Percentiles rank a stretch among this genome's conserved stretches.
Evolutionary conservation across 768 basidiomycete genomes (phyloP).

Genomic region (Infundibulicybe gibba): DNA sequence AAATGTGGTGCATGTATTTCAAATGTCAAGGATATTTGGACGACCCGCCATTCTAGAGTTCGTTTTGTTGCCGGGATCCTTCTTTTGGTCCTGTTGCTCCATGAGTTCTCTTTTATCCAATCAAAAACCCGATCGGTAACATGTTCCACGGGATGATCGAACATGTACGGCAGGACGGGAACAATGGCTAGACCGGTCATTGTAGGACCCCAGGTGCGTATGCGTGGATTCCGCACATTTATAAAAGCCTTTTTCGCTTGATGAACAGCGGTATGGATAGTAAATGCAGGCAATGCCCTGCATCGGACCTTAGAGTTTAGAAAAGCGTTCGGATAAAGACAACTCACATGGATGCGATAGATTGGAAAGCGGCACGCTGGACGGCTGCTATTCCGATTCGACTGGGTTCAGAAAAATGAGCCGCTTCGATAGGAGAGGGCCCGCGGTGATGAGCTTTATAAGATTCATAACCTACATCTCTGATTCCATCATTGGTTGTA

Average conservation of each 20-base stretch:
- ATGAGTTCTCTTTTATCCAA: slow-evolving; percentile 61
- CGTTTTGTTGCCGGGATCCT: slow-evolving; percentile 4
- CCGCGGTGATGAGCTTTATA: slow-evolving; percentile 73
- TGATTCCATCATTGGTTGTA: slow-evolving; percentile 7
- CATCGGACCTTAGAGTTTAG: slow-evolving; percentile 5
- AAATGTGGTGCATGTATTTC: too few species aligned
- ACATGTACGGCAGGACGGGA: slow-evolving; percentile 71
- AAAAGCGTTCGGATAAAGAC: slow-evolving; percentile 4
- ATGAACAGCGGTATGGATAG: slow-evolving; percentile 79
- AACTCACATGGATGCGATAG: slow-evolving; percentile 74
- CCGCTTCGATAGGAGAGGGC: slow-evolving; percentile 63
- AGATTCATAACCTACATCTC: slow-evolving; percentile 78
- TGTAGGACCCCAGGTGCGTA: slow-evolving; percentile 77
- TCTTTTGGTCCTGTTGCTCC: slow-evolving; percentile 24
- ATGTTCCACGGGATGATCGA: slow-evolving; percentile 76
- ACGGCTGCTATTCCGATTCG: slow-evolving; percentile 68
- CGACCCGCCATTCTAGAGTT: too few species aligned
- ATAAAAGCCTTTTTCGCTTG: slow-evolving; percentile 68
- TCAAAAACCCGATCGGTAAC: slow-evolving; percentile 66
- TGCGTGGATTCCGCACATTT: slow-evolving; percentile 50
- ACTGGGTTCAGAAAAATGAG: slow-evolving; percentile 65
- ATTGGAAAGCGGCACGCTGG: slow-evolving; percentile 78
- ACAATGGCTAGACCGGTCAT: slow-evolving; percentile 69
- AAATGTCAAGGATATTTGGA: too few species aligned
- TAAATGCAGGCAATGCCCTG: slow-evolving; percentile 82